Base-by-base conservation (phyloP, 108 stramenopile species). In the Skeletonema marinoi region DNA sequence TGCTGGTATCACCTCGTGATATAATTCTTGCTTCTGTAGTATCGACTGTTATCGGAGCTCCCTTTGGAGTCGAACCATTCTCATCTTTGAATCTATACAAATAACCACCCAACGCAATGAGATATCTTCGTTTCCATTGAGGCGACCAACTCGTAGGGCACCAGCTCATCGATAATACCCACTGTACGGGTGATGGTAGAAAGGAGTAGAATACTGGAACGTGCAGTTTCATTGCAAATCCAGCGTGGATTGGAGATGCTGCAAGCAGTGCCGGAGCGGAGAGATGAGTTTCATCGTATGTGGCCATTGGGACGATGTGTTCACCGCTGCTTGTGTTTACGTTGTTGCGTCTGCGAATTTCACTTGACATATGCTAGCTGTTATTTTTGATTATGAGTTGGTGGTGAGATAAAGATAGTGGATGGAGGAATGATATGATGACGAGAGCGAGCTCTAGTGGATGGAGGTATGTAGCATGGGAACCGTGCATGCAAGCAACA, bases 31-130 rank as follows among this genome's bases (percentile, higher is more conserved):
- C 82, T 58, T 82, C 71, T 12, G 82, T 67, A 1, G 67, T 62
- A 33, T 85, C 82, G 39, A 90, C 25, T 39, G 86, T 77, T 65
- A 92, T 80, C 3, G 93, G 90, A 9, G 81, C 74, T 51, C 93
- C 93, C 72, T 94, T 94, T 5, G 90, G 89, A 31, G 64, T 39
- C 33, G 60, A 14, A 9, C 84, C 78, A 44, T 75, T 50, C 36
- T 78, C 70, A 62, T 89, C 85, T 60, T 80, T 73, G 66, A 90
- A 94, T 76, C 89, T 87, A 73, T 95, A 95, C 30, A 95, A 75
- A 71, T 88, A 93, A n/a, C 77, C 82, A 41, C 94, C 94, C 54
- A 92, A 66, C 8, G 86, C 81, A 68, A 95, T 86, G 3, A 95
- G 54, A 68, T 89, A 83, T 31, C 94, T 88, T 67, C 71, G 74